phyloP scores from a whole-genome alignment of 257 asterid genomes.

The Coffea canephora region DNA sequence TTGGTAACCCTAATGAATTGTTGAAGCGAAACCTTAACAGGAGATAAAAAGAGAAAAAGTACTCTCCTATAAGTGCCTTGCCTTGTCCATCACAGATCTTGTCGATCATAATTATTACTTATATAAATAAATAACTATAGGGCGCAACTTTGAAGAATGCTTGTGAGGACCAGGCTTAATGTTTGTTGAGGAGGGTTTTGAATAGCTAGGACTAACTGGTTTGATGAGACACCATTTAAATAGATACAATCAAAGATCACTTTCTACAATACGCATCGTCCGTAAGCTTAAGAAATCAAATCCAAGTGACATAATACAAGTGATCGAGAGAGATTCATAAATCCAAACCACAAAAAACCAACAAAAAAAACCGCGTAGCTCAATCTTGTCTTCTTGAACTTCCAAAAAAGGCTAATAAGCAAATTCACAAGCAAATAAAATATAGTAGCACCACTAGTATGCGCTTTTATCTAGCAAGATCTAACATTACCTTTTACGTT shows the following conservation, averaged over 20 bases:
- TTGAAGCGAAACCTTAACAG: neutral
- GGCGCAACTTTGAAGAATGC: neutral
- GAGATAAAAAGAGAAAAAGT: neutral
- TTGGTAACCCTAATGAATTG: slow-evolving; percentile 11
- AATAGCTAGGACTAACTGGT: neutral
- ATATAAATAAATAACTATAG: neutral
- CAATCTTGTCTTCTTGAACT: neutral
- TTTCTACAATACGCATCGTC: neutral
- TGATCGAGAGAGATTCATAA: neutral
- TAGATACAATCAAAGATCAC: neutral
- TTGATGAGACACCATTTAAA: neutral
- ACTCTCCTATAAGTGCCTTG: neutral
- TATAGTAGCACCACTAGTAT: neutral
- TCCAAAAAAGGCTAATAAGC: neutral
- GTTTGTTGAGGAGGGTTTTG: neutral
- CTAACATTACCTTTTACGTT: neutral
- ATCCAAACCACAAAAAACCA: neutral
- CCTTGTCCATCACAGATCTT: neutral
- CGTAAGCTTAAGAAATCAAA: neutral
- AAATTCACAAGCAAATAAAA: neutral
- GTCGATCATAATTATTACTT: neutral
- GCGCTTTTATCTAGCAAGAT: slow-evolving; percentile 3
- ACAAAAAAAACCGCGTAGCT: neutral
- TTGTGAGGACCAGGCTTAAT: no score
- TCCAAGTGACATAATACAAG: neutral